Conservation (phyloP, 495 filamentous ascomycete genomes). For the Penicillium tannophilum region DNA sequence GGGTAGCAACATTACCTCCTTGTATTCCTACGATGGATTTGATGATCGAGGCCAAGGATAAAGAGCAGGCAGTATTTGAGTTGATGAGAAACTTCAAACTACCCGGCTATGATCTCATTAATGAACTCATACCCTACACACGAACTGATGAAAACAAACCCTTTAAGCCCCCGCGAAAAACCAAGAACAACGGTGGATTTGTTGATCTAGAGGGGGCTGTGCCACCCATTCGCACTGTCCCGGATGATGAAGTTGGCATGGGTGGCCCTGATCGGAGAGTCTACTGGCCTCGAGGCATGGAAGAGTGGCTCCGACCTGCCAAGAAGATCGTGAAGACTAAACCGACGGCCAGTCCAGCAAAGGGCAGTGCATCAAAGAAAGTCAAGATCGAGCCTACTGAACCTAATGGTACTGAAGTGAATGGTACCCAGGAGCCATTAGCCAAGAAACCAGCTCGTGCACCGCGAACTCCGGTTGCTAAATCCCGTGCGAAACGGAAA, state of each 20-base stretch:
- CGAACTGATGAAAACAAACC: constrained; percentile 78
- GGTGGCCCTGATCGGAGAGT: constrained; percentile 84
- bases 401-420: not conserved
- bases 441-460: constrained; percentile 24
- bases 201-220: constrained; percentile 52
- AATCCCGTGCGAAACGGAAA: constrained; percentile 40
- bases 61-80: constrained; percentile 96
- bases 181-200: constrained; percentile 50
- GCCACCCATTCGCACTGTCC: constrained; percentile 46
- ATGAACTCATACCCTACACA: constrained; percentile 76
- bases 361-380: constrained; percentile 26
- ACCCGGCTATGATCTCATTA: constrained; percentile 72
- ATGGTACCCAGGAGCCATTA: constrained; percentile 19
- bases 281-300: constrained; percentile 88
- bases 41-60: constrained; percentile 99
- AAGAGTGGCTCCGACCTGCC: constrained; percentile 83
- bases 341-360: constrained; percentile 27
- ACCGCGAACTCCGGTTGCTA: constrained; percentile 27
- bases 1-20: constrained; percentile 77
- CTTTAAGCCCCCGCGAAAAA: constrained; percentile 50
- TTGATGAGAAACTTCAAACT: constrained; percentile 86
- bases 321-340: constrained; percentile 72
- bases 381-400: constrained; percentile 19
- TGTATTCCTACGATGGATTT: constrained; percentile 83
- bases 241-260: constrained; percentile 79